Base-by-base conservation (phyloP, 2,329 filamentous ascomycete species). In the Aotearoamyces nothofagi region DNA sequence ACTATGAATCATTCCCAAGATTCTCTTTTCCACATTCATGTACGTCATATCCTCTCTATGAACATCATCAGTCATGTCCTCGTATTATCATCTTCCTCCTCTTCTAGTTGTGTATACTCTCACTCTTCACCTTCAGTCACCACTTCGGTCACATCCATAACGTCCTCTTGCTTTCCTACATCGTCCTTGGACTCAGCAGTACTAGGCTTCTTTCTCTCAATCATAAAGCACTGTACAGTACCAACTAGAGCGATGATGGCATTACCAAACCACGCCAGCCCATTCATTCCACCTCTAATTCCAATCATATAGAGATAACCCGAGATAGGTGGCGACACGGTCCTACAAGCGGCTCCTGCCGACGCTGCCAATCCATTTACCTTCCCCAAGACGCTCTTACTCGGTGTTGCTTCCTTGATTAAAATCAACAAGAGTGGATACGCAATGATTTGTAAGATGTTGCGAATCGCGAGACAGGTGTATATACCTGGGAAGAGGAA, bases 331-430 rank as follows among this genome's bases (percentile, higher is more conserved):
- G 74, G 74, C 0, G 74, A 71, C 8, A 78, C 53, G 51, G 78
- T 81, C 32, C 76, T 61, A 41, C 70, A 78, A 5, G 67, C 70
- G 5, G 71, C 72, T 15, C 70, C 70, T 3, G 69, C 71, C 33
- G 69, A 74, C 28, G 73, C 72, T 13, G 72, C 70, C 24, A 78
- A 50, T 4, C 73, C 73, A 35, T 78, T 78, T 40, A 78, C 66
- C 40, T 63, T 71, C 29, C 73, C 73, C 22, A 77, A 54, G 5
- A 70, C 61, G 23, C 55, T 56, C 5, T 58, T 53, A 17, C 57
- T 61, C 2, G 70, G 69, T 1, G 69, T 73, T 2, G 69, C 68
- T 43, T 77, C 68, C 50, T 78, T 78, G 57, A 78, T 66, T 17
- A 77, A 56, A 39, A 78, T 78, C 24, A 78, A 56, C 20, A 78